Conservation (phyloP, 106 monocot species). For the Gastrodia elata region DNA sequence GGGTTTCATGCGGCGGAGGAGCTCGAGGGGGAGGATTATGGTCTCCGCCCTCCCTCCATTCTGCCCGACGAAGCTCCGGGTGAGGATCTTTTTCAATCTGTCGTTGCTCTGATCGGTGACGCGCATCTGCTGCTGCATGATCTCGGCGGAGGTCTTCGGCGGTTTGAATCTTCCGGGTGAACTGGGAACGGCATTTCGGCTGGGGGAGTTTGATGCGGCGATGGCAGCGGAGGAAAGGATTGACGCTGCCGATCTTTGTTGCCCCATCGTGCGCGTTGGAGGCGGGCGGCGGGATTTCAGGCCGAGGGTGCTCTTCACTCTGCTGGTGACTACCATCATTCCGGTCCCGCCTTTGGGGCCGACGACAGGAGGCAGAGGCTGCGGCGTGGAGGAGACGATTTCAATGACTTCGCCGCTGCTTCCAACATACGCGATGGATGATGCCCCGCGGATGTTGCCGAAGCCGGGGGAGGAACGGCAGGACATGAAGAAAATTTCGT, state of each 20-base stretch:
- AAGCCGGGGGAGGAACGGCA: constrained; percentile 60
- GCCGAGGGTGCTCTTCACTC: constrained; percentile 41
- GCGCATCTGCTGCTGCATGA: constrained; percentile 65
- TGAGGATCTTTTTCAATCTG: constrained; percentile 47
- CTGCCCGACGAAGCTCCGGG: constrained; percentile 59
- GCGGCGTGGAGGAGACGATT: background rate
- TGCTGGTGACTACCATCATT: constrained; percentile 39
- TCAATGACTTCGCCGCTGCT: constrained; percentile 11
- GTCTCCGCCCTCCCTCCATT: constrained; percentile 36
- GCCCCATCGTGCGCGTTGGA: constrained; percentile 25
- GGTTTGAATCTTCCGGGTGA: constrained; percentile 35
- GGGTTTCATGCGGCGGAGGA: constrained; percentile 45
- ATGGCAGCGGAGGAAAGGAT: background rate
- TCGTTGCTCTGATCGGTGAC: constrained; percentile 52
- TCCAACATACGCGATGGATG: background rate
- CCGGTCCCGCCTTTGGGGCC: constrained; percentile 12
- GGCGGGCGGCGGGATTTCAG: constrained; percentile 32
- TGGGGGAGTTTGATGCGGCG: constrained; percentile 13
- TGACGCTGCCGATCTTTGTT: background rate
- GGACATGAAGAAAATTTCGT: constrained; percentile 83
- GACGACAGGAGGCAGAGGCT: background rate
- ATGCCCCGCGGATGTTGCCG: constrained; percentile 6
- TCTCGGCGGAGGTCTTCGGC: constrained; percentile 73
- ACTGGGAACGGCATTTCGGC: background rate
- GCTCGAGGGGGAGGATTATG: constrained; percentile 50